A percentile compares a stretch with the other conserved stretches of the same genome.
phyloP scores from a whole-genome alignment of 352 stramenopile genomes.

The Pythium insidiosum region DNA sequence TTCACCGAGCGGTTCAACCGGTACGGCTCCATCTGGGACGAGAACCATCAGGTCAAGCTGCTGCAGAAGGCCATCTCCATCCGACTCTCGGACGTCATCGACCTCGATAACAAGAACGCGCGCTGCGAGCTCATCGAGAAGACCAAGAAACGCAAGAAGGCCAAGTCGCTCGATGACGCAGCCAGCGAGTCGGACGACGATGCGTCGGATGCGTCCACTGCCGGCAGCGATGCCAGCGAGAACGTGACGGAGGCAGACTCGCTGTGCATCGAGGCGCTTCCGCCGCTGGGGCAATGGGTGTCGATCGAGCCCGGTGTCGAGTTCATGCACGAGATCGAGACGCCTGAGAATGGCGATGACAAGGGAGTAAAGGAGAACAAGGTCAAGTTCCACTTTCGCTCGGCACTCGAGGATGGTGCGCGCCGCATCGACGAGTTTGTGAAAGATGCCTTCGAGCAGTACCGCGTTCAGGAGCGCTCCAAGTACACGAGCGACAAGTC shows the following conservation, averaged over 20 bases:
- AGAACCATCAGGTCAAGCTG: slow-evolving; percentile 26
- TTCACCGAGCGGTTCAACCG: slow-evolving; percentile 18
- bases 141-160: slow-evolving; percentile 2
- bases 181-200: slow-evolving; percentile 4
- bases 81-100: slow-evolving; percentile 26
- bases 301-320: slow-evolving; percentile 10
- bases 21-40: slow-evolving; percentile 24
- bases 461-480: slow-evolving; percentile 15
- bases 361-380: slow-evolving; percentile 8
- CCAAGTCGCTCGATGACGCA: background rate
- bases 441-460: slow-evolving; percentile 20
- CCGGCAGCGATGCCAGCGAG: slow-evolving; percentile 15
- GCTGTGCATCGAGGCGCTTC: slow-evolving; percentile 26
- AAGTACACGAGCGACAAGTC: slow-evolving; percentile 23
- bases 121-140: slow-evolving; percentile 31
- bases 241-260: slow-evolving; percentile 18
- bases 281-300: slow-evolving; percentile 15
- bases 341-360: background rate
- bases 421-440: slow-evolving; percentile 27
- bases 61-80: slow-evolving; percentile 41
- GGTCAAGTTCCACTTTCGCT: slow-evolving; percentile 16
- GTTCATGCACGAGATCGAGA: slow-evolving; percentile 10
- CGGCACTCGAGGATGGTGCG: slow-evolving; percentile 12
- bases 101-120: slow-evolving; percentile 25
- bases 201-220: slow-evolving; percentile 15